Base-by-base conservation (phyloP, 2,329 filamentous ascomycete genomes). In the Clonostachys sp. region DNA sequence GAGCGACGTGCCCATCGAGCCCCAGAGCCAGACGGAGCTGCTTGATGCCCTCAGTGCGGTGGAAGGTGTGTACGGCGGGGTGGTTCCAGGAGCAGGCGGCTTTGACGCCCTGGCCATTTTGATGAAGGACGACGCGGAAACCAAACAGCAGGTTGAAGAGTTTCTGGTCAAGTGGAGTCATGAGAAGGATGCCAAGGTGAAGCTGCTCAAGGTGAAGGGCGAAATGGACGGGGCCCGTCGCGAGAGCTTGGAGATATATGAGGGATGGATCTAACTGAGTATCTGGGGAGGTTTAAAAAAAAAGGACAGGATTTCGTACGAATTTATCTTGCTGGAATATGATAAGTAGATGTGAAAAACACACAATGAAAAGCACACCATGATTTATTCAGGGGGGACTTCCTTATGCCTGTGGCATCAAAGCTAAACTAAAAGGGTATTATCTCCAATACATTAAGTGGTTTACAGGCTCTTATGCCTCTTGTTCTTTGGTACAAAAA, bases 71-170 rank as follows among this genome's bases (percentile, higher is more conserved):
- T 81, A 91, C 53, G 91, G 91, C 1, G 94, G 91, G 1, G 90
- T 97, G 0, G 94, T 96, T 0, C 94, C 94, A 0, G 94, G 94
- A 0, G 94, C 94, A 0, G 94, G 94, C 10, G 94, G 94, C 0
- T 96, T 88, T 60, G 94, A 99, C 72, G 94, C 94, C 2, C 77
- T 96, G 47, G 87, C 86, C 1, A 65, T 99, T 50, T 66, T 99
- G 50, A 81, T 96, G 53, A 77, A 79, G 57, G 89, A 96, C 57
- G 83, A 87, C 46, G 75, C 74, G 35, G 77, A 76, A 44, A 88
- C 89, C 2, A 70, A 86, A 47, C 61, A 62, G 18, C 69, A 72
- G 12, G 66, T 97, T 18, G 74, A 78, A 52, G 66, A 69, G 41
- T 83, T 89, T 41, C 65, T 96, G 49, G 70, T 69, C 17, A 68